These are phyloP conservation scores for Exophiala calicioides DNA, from an alignment of 2,329 filamentous ascomycete species.

Conservation along the genomic window DNA sequence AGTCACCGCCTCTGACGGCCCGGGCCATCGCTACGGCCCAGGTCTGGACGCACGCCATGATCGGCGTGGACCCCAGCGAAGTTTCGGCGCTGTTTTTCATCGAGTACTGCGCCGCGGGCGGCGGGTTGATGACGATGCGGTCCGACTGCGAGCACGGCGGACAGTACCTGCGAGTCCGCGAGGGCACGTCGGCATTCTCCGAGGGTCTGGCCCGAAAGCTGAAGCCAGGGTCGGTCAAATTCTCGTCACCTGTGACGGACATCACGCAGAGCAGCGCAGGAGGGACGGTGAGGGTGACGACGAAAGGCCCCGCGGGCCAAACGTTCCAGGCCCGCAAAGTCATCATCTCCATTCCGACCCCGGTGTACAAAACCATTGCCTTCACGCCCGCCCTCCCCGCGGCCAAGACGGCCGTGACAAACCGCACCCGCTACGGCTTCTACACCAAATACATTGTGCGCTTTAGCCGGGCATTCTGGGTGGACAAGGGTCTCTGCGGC, in stretches of 20 bases:
- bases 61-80: conserved; percentile 53
- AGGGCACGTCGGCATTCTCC: conserved; percentile 50
- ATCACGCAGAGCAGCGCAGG: conserved; percentile 35
- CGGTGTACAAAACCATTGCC: conserved; percentile 47
- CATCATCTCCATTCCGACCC: conserved; percentile 52
- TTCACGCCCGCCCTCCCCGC: conserved; percentile 52
- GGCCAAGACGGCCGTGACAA: conserved; percentile 41
- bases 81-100: conserved; percentile 57
- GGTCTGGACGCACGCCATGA: conserved; percentile 47
- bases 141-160: conserved; percentile 56
- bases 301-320: conserved; percentile 11
- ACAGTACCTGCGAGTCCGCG: conserved; percentile 53
- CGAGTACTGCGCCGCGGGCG: conserved; percentile 56
- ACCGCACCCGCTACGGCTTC: conserved; percentile 46
- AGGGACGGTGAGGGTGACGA: conserved; percentile 27
- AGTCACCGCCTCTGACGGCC: conserved; percentile 32
- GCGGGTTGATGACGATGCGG: conserved; percentile 55
- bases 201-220: conserved; percentile 41
- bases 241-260: conserved; percentile 34
- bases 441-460: conserved; percentile 55
- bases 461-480: conserved; percentile 51
- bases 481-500: conserved; percentile 37
- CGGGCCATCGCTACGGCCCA: conserved; percentile 37
- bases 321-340: conserved; percentile 46
- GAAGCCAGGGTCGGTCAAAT: conserved; percentile 32